Base-by-base conservation (phyloP, 106 monocot species). In the Narthecium ossifragum region DNA sequence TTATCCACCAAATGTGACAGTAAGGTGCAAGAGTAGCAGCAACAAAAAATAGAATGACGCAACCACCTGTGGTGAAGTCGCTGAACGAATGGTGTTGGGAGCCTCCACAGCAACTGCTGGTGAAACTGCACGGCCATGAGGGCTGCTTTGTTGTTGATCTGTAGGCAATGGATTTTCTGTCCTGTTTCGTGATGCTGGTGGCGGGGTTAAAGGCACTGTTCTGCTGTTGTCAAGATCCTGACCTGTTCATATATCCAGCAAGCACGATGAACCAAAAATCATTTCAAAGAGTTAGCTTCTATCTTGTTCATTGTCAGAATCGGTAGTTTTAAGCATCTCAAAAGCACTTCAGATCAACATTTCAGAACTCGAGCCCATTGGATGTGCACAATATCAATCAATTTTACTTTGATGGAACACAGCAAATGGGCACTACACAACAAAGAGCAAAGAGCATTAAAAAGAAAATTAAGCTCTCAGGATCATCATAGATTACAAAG, bases 51-150 rank as follows among this genome's bases (percentile, higher is more conserved):
- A 64, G 34, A 62, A 66, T 43, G 53, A 29, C 9, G 38, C 2
- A 34, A 52, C 14, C 3, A 46, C 27, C 51, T 34, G 58, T 15
- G 28, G 38, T 15, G 63, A 23, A 50, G 70, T 63, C 24, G 66
- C 26, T 57, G 82, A 71, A 2, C 72, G 31, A 26, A 51, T 67
- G 2, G 12, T 43, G 27, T 52, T 61, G 8, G 94, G 85, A 53
- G 94, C 80, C 51, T 69, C 63, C 20, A 83, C 88, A 1, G 90
- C 94, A 12, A 82, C 69, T 6, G 86, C 94, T 11, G 94, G 94
- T 37, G 85, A 62, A 8, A 90, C 83, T 9, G 80, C 86, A 55
- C 29, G 62, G 26, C 65, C 63, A 25, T 51, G 72, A 13, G 94
- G 75, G 1, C 75, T 65, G 31, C 75, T 83, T 25, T 78, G 83